Evolutionary conservation across 345 rosid genomes (phyloP).

Genomic region (Chamaenerion angustifolium): DNA sequence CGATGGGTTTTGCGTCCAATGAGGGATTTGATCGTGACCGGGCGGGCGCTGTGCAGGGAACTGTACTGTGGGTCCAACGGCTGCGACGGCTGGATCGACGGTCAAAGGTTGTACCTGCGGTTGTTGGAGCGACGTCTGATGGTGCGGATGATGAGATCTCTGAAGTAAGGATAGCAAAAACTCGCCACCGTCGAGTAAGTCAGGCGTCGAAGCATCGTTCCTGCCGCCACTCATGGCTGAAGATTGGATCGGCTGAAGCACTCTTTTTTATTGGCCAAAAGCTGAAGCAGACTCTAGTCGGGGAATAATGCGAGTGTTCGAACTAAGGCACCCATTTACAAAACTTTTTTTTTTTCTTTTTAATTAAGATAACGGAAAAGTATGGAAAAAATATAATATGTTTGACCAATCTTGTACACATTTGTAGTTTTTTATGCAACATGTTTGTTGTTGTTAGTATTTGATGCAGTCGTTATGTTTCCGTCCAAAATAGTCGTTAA

Average conservation of each 20-base stretch:
- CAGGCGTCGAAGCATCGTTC: conserved; percentile 32
- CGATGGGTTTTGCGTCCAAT: conserved; percentile 23
- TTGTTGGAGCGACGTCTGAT: conserved; percentile 11
- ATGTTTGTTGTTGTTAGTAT: too few relatives aligned
- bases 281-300: background rate
- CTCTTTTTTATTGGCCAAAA: too few relatives aligned
- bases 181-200: conserved; percentile 49
- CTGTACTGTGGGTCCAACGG: conserved; percentile 46
- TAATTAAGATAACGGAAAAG: too few relatives aligned
- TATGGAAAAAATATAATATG: too few relatives aligned
- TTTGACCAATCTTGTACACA: too few relatives aligned
- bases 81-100: conserved; percentile 79
- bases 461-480: too few relatives aligned
- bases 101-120: conserved; percentile 14
- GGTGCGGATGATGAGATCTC: conserved; percentile 22
- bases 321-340: too few relatives aligned
- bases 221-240: conserved; percentile 46
- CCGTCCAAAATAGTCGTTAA: too few relatives aligned
- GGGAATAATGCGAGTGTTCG: too few relatives aligned
- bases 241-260: conserved; percentile 4
- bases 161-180: conserved; percentile 71
- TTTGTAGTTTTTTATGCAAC: too few relatives aligned
- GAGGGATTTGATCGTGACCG: conserved; percentile 25
- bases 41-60: conserved; percentile 25
- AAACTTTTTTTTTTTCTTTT: too few relatives aligned